Evolutionary conservation across 495 filamentous ascomycete genomes (phyloP), one percentile per base, ranked within the genome.

Genomic region (Aspergillus affinis): DNA sequence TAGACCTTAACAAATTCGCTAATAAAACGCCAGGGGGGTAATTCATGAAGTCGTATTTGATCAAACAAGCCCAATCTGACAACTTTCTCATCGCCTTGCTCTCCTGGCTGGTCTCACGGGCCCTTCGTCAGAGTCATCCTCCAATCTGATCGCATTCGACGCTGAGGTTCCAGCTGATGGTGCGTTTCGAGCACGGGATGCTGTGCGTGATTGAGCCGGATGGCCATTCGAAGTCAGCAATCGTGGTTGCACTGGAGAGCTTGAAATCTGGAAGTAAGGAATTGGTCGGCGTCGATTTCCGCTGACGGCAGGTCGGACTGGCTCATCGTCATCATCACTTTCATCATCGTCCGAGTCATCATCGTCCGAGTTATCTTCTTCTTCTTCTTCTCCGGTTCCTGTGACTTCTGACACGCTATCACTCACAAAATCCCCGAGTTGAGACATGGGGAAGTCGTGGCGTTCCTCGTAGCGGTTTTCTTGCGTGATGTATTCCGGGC

Each of bases 111-210:
- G 69, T 27, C 63, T 53, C 20, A 77, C 63, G n/a, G 72, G 72
- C 2, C 65, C 72, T 60, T 75, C 72, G 49, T 76, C 75, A 7
- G 72, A 74, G 50, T 72, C 69, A 54, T 72, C 69, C 18, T 70
- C 67, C 6, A 71, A 13, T 18, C 52, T 56, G 47, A 74, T 72
- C 12, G 68, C 67, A 48, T 68, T 64, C 32, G 45, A 27, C 5
- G 51, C 52, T 45, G 65, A 67, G 8, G 63, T 62, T 21, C 68
- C 68, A 26, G 58, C 52, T 7, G 56, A 30, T 4, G 45, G 54
- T 8, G 26, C 0, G 59, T n/a, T n/a, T 21, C 20, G 51, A 51
- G 53, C 36, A 12, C 44, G 49, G 18, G 53, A 23, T 9, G 29
- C 18, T 29, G 45, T 30, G 32, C 45, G 54, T 12, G 46, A 9